phyloP scores from a whole-genome alignment of 2,329 filamentous ascomycete species.

The Colletotrichum cereale region DNA sequence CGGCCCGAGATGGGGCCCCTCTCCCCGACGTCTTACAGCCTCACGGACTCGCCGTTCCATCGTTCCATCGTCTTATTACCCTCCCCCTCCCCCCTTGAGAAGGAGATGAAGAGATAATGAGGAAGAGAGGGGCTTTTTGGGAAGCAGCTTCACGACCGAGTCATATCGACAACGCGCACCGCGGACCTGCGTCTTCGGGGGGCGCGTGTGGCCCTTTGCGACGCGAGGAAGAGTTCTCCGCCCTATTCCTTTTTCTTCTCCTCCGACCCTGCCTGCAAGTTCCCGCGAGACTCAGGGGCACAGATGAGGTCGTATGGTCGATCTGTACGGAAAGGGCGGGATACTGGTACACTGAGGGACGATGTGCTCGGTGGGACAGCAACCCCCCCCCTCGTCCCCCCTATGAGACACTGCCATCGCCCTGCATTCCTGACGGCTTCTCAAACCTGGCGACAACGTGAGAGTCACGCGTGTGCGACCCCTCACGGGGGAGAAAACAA shows the following conservation, averaged over 20 bases:
- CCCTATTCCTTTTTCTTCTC: background rate
- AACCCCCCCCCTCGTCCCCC: background rate
- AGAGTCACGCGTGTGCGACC: background rate
- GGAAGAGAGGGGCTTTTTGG: too few species aligned
- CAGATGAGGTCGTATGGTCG: background rate
- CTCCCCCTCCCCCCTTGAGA: background rate
- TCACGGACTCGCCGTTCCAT: background rate
- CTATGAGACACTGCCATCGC: background rate
- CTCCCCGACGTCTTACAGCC: slow-evolving; percentile 4
- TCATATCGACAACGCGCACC: background rate
- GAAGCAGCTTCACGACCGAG: background rate
- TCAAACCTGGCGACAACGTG: background rate
- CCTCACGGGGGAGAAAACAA: background rate
- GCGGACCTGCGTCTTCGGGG: slow-evolving; percentile 1
- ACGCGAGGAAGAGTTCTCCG: background rate
- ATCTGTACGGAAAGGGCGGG: background rate
- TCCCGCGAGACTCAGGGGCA: background rate
- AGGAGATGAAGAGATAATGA: background rate
- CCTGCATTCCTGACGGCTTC: background rate
- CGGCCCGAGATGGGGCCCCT: background rate
- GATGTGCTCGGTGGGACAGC: background rate
- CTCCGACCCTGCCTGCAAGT: background rate
- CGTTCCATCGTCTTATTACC: background rate
- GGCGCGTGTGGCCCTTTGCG: background rate
- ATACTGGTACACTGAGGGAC: background rate